Evolutionary conservation across 2,329 filamentous ascomycete species (phyloP), one percentile per base, ranked within the genome.

Genomic region (Verruconis gallopava): DNA sequence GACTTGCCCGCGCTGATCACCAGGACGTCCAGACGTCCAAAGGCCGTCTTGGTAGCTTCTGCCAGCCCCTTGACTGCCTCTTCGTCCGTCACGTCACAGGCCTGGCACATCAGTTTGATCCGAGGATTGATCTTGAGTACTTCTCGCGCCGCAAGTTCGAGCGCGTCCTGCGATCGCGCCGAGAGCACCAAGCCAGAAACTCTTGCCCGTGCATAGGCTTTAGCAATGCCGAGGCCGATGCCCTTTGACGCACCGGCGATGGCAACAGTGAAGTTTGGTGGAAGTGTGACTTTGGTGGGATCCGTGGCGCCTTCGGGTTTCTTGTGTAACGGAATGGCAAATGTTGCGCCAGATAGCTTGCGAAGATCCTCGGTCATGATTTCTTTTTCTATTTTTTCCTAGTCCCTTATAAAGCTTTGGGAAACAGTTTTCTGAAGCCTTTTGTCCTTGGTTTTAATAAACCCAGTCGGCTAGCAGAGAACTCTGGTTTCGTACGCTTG

Each of bases 171-270:
- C n/a, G 21, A 25, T 4, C 42, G 42, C 11, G 22, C 28, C 15
- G 42, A 21, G 17, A 44, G 38, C 14, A 44, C 25, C n/a, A 44
- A 18, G n/a, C 30, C 21, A 4, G 42, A 21, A 4, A n/a, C 36
- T 17, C 28, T 22, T 5, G 42, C 42, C 21, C 25, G 21, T 6
- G 42, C 37, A 22, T 44, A 44, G 14, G 37, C 22, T 5, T n/a
- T 17, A 4, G 37, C 28, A 15, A 39, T 34, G 13, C 37, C 42
- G 12, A 21, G 19, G 6, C 42, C 42, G 20, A 44, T 44, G 6
- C 42, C 42, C 15, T 21, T n/a, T 14, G 42, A 44, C 22, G 21
- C 42, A 6, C 42, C 42, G 9, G 42, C 37, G 36, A 44, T 34
- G 21, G 40, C 34, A 13, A 44, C 42, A 25, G 32, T 40, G 37